Evolutionary conservation across 1,284 basidiomycete species (phyloP).

Genomic region (Trametes hirsuta): DNA sequence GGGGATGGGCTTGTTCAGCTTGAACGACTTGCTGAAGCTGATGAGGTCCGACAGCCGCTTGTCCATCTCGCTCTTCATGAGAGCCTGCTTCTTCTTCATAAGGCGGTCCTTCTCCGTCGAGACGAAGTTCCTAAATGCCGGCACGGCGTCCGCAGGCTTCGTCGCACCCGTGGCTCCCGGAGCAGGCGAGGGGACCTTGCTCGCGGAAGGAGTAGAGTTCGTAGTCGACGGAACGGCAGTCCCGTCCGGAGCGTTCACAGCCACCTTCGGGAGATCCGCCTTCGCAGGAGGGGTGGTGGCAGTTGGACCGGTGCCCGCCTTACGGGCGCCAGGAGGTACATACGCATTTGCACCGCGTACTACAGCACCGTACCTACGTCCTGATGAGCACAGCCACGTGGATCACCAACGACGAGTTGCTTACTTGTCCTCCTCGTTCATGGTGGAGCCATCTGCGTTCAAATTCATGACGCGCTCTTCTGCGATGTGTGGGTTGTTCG

Average conservation of each 20-base stretch:
- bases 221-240: constrained; percentile 36
- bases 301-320: constrained; percentile 35
- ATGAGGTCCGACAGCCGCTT: constrained; percentile 90
- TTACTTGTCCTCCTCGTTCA: constrained; percentile 95
- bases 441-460: constrained; percentile 64
- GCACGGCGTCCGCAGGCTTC: constrained; percentile 68
- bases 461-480: constrained; percentile 83
- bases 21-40: constrained; percentile 93
- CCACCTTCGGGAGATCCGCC: constrained; percentile 66
- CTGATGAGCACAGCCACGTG: constrained; percentile 22
- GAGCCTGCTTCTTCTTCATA: constrained; percentile 87
- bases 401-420: constrained; percentile 31
- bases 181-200: constrained; percentile 62
- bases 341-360: constrained; percentile 89
- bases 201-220: constrained; percentile 34
- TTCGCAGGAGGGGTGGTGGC: constrained; percentile 42
- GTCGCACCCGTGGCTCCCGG: constrained; percentile 10
- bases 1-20: constrained; percentile 94
- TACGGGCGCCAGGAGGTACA: constrained; percentile 86
- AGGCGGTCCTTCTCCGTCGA: constrained; percentile 86
- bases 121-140: constrained; percentile 89
- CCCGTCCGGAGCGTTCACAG: constrained; percentile 74
- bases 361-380: constrained; percentile 86
- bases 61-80: constrained; percentile 93
- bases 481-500: constrained; percentile 84